phyloP scores from a whole-genome alignment of 768 basidiomycete genomes.

The Nidula microcarpa region DNA sequence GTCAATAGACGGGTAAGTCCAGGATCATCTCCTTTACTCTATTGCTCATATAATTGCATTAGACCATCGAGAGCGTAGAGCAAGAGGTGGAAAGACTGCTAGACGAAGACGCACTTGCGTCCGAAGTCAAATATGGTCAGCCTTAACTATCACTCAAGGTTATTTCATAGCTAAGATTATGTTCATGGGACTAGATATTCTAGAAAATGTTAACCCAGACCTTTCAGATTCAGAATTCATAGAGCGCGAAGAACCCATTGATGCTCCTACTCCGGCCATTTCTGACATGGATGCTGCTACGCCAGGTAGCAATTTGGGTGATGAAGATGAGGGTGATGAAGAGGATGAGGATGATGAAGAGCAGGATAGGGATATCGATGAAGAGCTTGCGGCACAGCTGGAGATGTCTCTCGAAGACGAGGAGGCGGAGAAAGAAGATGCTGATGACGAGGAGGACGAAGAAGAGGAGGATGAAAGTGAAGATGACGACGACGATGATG shows the following conservation, averaged over 20 bases:
- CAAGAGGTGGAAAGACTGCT: constrained; percentile 87
- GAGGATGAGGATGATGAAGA: constrained; percentile 62
- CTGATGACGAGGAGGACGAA: constrained; percentile 62
- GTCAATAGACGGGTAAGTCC: constrained; percentile 71
- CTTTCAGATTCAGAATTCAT: constrained; percentile 87
- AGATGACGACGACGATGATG: constrained; percentile 81
- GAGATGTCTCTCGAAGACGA: constrained; percentile 73
- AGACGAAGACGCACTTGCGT: constrained; percentile 73
- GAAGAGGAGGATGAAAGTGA: constrained; percentile 71
- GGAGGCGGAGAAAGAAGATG: constrained; percentile 46
- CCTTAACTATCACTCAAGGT: too few species aligned
- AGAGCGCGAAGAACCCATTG: constrained; percentile 62
- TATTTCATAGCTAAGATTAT: too few species aligned
- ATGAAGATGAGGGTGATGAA: constrained; percentile 44
- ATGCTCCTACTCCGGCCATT: constrained; percentile 69
- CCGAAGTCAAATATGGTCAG: constrained; percentile 75
- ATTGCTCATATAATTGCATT: too few species aligned
- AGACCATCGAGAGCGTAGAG: constrained; percentile 95
- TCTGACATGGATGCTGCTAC: constrained; percentile 65
- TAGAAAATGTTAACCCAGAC: constrained; percentile 90
- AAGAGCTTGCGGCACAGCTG: constrained; percentile 84
- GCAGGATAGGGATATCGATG: constrained; percentile 79
- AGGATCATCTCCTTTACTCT: too few species aligned
- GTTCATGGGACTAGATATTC: constrained; percentile 50
- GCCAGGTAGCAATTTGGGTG: constrained; percentile 52